Percentiles rank a stretch among this genome's conserved stretches.
phyloP scores from a whole-genome alignment of 2,329 filamentous ascomycete species.

The Chrysosporium queenslandicum region DNA sequence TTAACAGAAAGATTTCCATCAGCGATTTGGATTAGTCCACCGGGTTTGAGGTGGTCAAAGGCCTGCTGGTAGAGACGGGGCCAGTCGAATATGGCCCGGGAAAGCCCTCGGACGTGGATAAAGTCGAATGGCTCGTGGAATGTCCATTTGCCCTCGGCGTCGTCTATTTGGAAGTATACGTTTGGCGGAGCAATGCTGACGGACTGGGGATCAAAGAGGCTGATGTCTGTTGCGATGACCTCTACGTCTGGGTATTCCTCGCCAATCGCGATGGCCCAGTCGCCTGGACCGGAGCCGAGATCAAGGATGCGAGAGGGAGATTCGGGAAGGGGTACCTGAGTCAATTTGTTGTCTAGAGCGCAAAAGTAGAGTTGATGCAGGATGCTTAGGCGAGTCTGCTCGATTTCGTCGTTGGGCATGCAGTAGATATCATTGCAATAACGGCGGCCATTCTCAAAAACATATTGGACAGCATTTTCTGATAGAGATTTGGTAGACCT shows the following conservation, averaged over 20 bases:
- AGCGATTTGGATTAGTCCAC: constrained; percentile 40
- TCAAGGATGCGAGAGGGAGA: constrained; percentile 29
- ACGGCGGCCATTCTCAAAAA: constrained; percentile 50
- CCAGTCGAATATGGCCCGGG: constrained; percentile 42
- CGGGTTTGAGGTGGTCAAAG: constrained; percentile 37
- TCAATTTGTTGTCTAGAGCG: constrained; percentile 28
- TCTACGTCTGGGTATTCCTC: constrained; percentile 34
- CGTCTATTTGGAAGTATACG: constrained; percentile 43
- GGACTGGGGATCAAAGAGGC: constrained; percentile 36
- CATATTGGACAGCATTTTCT: constrained; percentile 41
- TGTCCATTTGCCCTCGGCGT: constrained; percentile 40
- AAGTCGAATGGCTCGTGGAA: constrained; percentile 42
- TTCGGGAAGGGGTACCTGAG: constrained; percentile 25
- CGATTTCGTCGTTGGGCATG: constrained; percentile 57
- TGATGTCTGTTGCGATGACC: constrained; percentile 40
- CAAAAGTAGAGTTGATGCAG: constrained; percentile 54
- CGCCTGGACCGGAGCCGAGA: constrained; percentile 41
- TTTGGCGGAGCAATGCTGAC: constrained; percentile 29
- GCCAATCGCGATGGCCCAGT: constrained; percentile 14
- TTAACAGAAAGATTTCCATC: constrained; percentile 31
- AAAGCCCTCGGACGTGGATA: constrained; percentile 41
- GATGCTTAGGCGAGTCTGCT: constrained; percentile 53
- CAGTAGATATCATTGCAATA: constrained; percentile 54
- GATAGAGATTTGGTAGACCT: constrained; percentile 31
- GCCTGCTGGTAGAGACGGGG: constrained; percentile 38